Evolutionary conservation across 2,329 filamentous ascomycete genomes (phyloP).

Genomic region (Hymenoscyphus occultus): DNA sequence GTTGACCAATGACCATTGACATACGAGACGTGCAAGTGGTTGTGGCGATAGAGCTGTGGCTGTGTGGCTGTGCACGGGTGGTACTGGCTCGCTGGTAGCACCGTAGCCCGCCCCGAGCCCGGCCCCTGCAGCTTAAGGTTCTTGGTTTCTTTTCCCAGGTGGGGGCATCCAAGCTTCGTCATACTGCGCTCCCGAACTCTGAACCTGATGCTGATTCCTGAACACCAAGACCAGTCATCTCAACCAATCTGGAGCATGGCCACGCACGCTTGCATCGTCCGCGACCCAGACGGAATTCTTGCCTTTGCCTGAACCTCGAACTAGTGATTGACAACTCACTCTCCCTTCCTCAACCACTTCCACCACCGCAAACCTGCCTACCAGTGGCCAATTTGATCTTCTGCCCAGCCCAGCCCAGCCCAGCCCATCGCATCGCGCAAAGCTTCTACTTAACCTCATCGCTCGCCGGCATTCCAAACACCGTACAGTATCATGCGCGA

Average conservation of each 20-base stretch:
- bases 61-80: no score
- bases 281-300: not conserved
- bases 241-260: not conserved
- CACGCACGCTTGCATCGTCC: not conserved
- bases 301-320: not conserved
- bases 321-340: not conserved
- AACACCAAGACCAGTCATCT: not conserved
- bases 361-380: not conserved
- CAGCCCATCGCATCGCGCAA: not conserved
- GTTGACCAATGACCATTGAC: no score
- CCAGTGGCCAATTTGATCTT: not conserved
- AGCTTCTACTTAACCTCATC: not conserved
- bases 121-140: not conserved
- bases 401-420: not conserved
- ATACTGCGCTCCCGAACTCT: not conserved
- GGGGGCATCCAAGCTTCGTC: conserved; percentile 9
- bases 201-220: no score
- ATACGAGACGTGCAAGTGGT: no score
- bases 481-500: conserved; percentile 21
- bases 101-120: no score
- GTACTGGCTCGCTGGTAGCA: not conserved
- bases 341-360: not conserved
- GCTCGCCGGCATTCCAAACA: conserved; percentile 12
- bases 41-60: no score
- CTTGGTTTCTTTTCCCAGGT: not conserved